Conservation (phyloP, 129 eudicot genomes). For the Centaurea solstitialis region DNA sequence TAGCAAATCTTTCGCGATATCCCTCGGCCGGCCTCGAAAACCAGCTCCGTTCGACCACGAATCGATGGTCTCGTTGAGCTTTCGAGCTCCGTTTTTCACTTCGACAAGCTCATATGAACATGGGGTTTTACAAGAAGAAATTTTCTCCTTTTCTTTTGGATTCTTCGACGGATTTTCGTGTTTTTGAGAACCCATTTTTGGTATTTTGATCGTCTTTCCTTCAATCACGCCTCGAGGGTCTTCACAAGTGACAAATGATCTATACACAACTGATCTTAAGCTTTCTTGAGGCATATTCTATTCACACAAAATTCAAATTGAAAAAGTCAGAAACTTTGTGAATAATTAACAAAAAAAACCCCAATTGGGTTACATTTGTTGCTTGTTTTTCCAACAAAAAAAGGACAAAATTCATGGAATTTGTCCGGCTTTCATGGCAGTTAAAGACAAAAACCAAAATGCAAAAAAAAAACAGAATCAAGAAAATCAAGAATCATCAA, state of each 20-base stretch:
- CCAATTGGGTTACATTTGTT: slow-evolving; percentile 31
- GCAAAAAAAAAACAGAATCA: not conserved
- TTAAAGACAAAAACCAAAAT: slow-evolving; percentile 30
- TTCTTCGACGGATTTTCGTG: slow-evolving; percentile 22
- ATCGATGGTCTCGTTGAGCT: slow-evolving; percentile 62
- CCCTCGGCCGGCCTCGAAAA: slow-evolving; percentile 43
- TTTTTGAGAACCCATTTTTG: slow-evolving; percentile 37
- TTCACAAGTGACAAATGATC: slow-evolving; percentile 93
- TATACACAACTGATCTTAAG: slow-evolving; percentile 66
- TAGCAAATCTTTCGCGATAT: slow-evolving; percentile 65
- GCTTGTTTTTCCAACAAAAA: slow-evolving; percentile 7
- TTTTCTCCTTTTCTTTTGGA: slow-evolving; percentile 26
- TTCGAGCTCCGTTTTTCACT: slow-evolving; percentile 67
- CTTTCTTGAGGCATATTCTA: slow-evolving; percentile 92
- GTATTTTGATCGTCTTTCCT: slow-evolving; percentile 59
- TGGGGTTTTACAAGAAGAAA: slow-evolving; percentile 25
- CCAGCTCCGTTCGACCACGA: slow-evolving; percentile 56
- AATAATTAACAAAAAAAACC: slow-evolving; percentile 13
- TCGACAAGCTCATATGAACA: slow-evolving; percentile 51
- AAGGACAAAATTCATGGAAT: slow-evolving; percentile 34
- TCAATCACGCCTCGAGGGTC: slow-evolving; percentile 89
- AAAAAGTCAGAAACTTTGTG: slow-evolving; percentile 42
- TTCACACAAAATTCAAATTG: slow-evolving; percentile 28
- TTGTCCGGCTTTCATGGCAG: slow-evolving; percentile 34
- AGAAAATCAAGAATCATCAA: slow-evolving; percentile 38